Evolutionary conservation across 805 yeast species (phyloP).

Genomic region (Sugiyamaella americana): DNA sequence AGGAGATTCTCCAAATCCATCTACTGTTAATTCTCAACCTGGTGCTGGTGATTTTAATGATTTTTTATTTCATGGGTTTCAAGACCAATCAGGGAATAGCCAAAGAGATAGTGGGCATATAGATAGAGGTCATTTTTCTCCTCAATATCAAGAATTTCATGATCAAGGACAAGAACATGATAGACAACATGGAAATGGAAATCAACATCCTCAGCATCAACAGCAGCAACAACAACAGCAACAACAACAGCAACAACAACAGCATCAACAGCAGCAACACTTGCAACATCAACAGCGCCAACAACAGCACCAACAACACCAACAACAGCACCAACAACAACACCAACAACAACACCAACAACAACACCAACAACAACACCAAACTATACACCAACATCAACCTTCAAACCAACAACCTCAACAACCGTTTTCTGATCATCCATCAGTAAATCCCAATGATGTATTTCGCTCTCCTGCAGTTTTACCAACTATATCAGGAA

Average conservation of each 20-base stretch:
- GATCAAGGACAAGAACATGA: conserved; percentile 2
- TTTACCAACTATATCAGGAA: conserved; percentile 8
- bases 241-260: conserved; percentile 1
- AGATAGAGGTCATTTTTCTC: background rate
- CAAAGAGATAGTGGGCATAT: background rate
- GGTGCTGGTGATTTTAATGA: conserved; percentile 3
- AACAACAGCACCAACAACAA: background rate
- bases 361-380: background rate
- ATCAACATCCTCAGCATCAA: conserved; percentile 3
- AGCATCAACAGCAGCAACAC: conserved; percentile 2
- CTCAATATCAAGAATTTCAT: background rate
- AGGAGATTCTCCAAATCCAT: background rate
- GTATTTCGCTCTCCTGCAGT: conserved; percentile 18
- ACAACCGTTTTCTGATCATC: conserved; percentile 3
- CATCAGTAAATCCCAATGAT: conserved; percentile 23
- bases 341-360: conserved; percentile 9
- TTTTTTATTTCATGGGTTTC: conserved; percentile 9
- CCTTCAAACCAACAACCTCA: conserved; percentile 4
- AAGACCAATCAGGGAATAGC: background rate
- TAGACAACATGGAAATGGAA: conserved; percentile 4
- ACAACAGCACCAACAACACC: conserved; percentile 4
- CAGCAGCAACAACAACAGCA: conserved; percentile 7
- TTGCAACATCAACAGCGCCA: conserved; percentile 11
- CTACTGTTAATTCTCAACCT: background rate
- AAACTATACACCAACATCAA: no score